phyloP scores from a whole-genome alignment of 2,329 filamentous ascomycete species.

The Westerdykella aurantiaca region DNA sequence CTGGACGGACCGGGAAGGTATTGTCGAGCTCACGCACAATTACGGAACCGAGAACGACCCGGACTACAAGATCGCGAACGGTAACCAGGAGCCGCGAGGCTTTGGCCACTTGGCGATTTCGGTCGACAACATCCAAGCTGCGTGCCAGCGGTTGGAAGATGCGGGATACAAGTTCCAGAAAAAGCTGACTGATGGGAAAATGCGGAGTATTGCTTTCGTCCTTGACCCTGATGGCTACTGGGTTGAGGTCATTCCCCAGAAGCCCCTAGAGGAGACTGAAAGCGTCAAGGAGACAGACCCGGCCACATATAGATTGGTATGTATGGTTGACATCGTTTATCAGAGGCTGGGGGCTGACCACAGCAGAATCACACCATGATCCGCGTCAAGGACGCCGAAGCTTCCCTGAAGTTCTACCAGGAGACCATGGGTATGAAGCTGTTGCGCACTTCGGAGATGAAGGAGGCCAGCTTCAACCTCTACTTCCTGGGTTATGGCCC shows the following conservation, averaged over 20 bases:
- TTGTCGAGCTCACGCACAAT: slow-evolving; percentile 79
- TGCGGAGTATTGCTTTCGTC: slow-evolving; percentile 73
- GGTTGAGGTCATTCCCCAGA: slow-evolving; percentile 76
- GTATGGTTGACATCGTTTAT: slow-evolving; percentile 1
- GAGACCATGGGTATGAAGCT: slow-evolving; percentile 86
- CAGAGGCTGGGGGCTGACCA: slow-evolving; percentile 44
- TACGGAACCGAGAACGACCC: slow-evolving; percentile 86
- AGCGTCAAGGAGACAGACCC: slow-evolving; percentile 66
- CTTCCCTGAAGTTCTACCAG: slow-evolving; percentile 50
- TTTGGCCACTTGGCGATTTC: slow-evolving; percentile 78
- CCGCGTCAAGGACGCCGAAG: slow-evolving; percentile 65
- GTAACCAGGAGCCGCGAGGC: slow-evolving; percentile 86
- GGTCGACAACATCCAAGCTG: slow-evolving; percentile 67
- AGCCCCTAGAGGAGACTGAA: slow-evolving; percentile 65
- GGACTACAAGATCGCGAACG: slow-evolving; percentile 74
- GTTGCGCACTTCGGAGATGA: slow-evolving; percentile 64
- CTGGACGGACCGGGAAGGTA: slow-evolving; percentile 77
- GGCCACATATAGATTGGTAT: slow-evolving; percentile 62
- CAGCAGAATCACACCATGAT: slow-evolving; percentile 84
- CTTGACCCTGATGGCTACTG: slow-evolving; percentile 71
- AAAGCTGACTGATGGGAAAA: slow-evolving; percentile 76
- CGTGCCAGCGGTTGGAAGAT: slow-evolving; percentile 82
- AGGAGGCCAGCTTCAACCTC: slow-evolving; percentile 71
- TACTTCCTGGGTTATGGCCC: slow-evolving; percentile 81
- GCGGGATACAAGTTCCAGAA: slow-evolving; percentile 94